Conservation (phyloP, 73 alveolate species). For the Diophrys appendiculata region DNA sequence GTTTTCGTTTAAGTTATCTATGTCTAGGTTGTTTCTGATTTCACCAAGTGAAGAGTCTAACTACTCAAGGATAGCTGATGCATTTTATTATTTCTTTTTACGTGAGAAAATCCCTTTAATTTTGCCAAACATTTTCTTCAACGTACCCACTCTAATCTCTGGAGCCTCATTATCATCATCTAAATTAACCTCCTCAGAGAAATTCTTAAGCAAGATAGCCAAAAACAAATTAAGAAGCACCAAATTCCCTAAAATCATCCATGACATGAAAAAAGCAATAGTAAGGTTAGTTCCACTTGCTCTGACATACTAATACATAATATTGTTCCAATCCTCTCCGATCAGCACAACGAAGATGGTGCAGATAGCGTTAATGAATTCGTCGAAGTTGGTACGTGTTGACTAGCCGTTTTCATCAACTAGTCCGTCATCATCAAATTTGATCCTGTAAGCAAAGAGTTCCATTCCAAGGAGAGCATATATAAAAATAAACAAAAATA, state of each 20-base stretch:
- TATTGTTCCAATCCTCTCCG: constrained; percentile 28
- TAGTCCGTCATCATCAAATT: constrained; percentile 34
- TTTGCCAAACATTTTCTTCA: no score
- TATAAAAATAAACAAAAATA: constrained; percentile 59
- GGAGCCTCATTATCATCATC: no score
- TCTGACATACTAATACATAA: constrained; percentile 34
- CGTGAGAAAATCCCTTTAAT: no score
- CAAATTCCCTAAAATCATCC: constrained; percentile 33
- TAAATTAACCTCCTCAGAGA: constrained; percentile 55
- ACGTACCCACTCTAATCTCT: no score
- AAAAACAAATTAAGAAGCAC: constrained; percentile 45
- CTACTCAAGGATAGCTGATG: no score
- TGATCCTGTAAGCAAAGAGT: constrained; percentile 63
- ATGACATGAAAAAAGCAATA: constrained; percentile 20
- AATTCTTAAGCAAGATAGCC: constrained; percentile 43
- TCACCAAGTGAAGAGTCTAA: no score
- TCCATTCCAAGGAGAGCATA: constrained; percentile 76
- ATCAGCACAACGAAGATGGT: constrained; percentile 62
- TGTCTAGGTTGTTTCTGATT: no score
- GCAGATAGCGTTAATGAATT: constrained; percentile 39
- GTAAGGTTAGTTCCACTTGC: constrained; percentile 27
- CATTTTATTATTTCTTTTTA: no score
- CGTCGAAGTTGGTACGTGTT: constrained; percentile 20
- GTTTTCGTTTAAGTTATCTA: no score
- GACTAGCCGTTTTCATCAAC: not conserved